These are phyloP conservation scores for Rosa lucieae DNA, from an alignment of 306 rosid species.

Conservation along the genomic window DNA sequence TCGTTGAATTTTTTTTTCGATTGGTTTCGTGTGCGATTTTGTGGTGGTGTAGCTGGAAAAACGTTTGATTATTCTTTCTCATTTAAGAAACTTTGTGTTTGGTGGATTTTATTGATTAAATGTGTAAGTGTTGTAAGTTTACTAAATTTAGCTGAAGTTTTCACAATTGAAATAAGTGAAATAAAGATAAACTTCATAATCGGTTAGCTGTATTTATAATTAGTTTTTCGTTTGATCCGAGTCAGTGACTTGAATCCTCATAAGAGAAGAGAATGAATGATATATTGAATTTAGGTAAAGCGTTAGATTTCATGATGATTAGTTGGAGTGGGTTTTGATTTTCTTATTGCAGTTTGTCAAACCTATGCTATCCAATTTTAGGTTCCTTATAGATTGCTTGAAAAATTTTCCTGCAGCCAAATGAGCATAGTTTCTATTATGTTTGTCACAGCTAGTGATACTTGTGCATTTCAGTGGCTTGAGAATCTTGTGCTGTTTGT, in stretches of 20 bases:
- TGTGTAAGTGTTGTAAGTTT: neutral
- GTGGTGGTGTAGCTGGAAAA: neutral
- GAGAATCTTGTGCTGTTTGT: neutral
- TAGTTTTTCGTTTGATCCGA: neutral
- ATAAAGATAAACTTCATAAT: neutral
- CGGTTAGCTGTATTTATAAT: neutral
- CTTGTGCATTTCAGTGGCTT: neutral
- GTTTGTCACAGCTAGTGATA: neutral
- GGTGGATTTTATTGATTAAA: neutral
- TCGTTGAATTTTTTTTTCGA: neutral
- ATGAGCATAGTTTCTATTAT: neutral
- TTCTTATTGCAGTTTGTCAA: neutral
- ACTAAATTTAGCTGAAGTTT: neutral
- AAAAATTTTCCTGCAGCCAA: neutral
- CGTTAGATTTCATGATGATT: neutral
- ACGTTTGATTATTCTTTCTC: neutral
- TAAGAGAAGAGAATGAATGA: neutral
- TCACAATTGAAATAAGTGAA: neutral
- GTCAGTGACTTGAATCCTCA: neutral
- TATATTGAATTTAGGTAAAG: neutral
- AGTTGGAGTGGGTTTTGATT: neutral
- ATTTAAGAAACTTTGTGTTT: neutral
- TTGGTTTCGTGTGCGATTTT: neutral
- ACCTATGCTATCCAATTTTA: neutral
- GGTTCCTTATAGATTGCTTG: neutral